Conservation (phyloP, 805 yeast species). For the Metschnikowia continentalis region DNA sequence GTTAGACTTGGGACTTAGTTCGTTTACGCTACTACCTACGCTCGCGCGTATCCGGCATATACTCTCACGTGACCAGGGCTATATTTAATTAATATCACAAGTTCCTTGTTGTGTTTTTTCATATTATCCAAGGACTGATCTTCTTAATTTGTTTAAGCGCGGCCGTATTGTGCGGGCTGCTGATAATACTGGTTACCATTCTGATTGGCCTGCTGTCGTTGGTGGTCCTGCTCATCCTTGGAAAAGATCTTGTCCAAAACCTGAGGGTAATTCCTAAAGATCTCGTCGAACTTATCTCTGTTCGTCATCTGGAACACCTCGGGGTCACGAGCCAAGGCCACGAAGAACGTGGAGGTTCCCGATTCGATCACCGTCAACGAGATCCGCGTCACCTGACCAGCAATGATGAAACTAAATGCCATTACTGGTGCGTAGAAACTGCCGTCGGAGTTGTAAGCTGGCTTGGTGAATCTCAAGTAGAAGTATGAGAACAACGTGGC, state of each 20-base stretch:
- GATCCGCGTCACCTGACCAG: conserved; percentile 71
- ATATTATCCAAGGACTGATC: too few relatives aligned
- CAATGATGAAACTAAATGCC: conserved; percentile 68
- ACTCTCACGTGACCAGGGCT: too few relatives aligned
- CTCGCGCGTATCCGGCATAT: too few relatives aligned
- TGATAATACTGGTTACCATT: conserved; percentile 11
- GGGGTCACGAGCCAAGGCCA: conserved; percentile 81
- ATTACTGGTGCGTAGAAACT: conserved; percentile 65
- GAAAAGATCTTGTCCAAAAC: conserved; percentile 49
- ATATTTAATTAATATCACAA: too few relatives aligned
- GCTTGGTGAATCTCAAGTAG: conserved; percentile 63
- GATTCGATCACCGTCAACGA: conserved; percentile 72
- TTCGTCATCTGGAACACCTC: conserved; percentile 72
- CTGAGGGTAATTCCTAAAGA: conserved; percentile 63
- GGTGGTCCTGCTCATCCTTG: conserved; percentile 11
- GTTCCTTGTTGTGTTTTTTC: too few relatives aligned
- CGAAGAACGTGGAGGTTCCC: conserved; percentile 79
- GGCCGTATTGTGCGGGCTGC: conserved; percentile 12
- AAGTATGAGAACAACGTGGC: conserved; percentile 60
- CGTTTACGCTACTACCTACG: too few relatives aligned
- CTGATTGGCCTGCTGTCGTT: conserved; percentile 10
- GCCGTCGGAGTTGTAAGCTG: conserved; percentile 58
- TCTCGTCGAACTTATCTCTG: conserved; percentile 60
- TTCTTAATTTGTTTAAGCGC: background rate
- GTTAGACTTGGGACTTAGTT: too few relatives aligned